Evolutionary conservation across 257 asterid genomes (phyloP).

Genomic region (Fraxinus quadrangulata): DNA sequence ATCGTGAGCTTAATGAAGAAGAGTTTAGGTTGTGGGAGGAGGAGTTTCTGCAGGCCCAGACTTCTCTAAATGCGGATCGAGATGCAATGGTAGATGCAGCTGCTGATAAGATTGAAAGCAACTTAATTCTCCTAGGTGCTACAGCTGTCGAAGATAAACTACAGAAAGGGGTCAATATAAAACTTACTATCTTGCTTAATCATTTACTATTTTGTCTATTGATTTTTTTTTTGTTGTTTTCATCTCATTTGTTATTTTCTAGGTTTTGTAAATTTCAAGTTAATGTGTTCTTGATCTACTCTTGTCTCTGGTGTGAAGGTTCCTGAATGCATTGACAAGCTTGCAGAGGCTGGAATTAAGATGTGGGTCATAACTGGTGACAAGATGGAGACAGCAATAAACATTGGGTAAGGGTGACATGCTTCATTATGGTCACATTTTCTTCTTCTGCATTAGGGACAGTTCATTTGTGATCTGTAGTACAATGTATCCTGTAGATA

Average conservation of each 20-base stretch:
- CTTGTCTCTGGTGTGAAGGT: constrained; percentile 54
- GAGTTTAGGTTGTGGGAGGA: constrained; percentile 75
- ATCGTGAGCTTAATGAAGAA: constrained; percentile 72
- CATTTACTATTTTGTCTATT: constrained; percentile 7
- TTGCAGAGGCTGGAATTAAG: constrained; percentile 81
- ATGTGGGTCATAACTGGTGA: constrained; percentile 99
- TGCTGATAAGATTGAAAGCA: constrained; percentile 79
- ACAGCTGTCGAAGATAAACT: constrained; percentile 98
- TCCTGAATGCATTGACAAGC: constrained; percentile 91
- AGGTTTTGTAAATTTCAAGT: background rate
- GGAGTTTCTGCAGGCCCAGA: constrained; percentile 68
- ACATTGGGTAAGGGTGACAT: constrained; percentile 66
- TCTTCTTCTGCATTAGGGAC: constrained; percentile 5
- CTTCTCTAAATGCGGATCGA: constrained; percentile 69
- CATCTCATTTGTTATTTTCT: constrained; percentile 11
- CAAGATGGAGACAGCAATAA: constrained; percentile 98
- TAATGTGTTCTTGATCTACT: constrained; percentile 10
- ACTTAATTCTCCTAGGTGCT: constrained; percentile 84
- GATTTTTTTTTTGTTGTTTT: constrained; percentile 2
- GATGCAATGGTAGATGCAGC: constrained; percentile 74
- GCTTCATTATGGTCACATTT: constrained; percentile 4
- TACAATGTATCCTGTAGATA: constrained; percentile 45
- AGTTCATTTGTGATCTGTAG: constrained; percentile 13
- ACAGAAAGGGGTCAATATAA: constrained; percentile 78
- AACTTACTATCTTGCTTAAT: constrained; percentile 23